Conservation (phyloP, 225 moss, liverwort and hornwort species). For the Takakia lepidozioides region DNA sequence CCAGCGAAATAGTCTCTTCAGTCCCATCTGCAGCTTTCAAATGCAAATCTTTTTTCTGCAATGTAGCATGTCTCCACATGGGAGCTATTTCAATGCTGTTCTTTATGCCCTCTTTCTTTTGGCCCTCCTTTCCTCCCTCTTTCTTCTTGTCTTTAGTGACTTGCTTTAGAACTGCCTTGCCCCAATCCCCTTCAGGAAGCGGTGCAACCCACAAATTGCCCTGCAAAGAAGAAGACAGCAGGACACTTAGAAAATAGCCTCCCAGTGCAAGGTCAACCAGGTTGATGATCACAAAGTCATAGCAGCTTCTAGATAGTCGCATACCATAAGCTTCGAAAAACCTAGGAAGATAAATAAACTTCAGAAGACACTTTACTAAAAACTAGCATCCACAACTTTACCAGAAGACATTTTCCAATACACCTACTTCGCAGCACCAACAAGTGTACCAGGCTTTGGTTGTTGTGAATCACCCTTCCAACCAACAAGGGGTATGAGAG, state of each 20-base stretch:
- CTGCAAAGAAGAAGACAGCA: constrained; percentile 17
- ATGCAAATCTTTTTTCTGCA: constrained; percentile 44
- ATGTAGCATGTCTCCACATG: constrained; percentile 47
- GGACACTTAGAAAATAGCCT: neutral
- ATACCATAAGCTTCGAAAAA: no score
- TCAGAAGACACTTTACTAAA: no score
- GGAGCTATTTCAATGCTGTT: constrained; percentile 62
- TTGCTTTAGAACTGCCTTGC: constrained; percentile 53
- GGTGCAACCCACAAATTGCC: constrained; percentile 77
- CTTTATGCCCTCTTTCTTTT: constrained; percentile 43
- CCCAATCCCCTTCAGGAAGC: constrained; percentile 49
- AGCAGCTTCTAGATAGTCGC: no score
- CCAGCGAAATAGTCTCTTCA: constrained; percentile 44
- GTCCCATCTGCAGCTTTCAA: constrained; percentile 47
- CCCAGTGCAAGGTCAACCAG: no score
- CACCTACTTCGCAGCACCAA: no score
- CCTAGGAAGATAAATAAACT: no score
- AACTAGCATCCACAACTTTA: no score
- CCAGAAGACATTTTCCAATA: no score
- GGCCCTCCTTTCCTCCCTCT: constrained; percentile 34
- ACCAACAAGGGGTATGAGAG: no score
- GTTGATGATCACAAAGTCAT: no score
- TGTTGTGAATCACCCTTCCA: no score
- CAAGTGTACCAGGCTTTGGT: no score
- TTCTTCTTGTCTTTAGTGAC: constrained; percentile 53